A percentile compares a stretch with the other conserved stretches of the same genome.
Conservation (phyloP, 768 basidiomycete genomes). For the Boletus pseudopeckii region DNA sequence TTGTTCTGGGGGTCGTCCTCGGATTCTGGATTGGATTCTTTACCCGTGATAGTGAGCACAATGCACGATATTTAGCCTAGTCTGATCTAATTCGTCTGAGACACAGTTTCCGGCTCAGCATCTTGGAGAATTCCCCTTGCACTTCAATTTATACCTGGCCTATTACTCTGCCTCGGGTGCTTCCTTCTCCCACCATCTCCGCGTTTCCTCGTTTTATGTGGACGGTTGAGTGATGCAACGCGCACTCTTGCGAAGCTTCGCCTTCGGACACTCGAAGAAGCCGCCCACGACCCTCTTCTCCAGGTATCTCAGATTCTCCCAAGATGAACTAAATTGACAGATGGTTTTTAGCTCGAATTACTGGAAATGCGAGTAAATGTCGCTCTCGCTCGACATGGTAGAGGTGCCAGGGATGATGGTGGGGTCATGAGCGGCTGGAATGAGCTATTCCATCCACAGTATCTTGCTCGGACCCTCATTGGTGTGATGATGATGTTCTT, state of each 20-base stretch:
- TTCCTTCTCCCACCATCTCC: constrained; percentile 49
- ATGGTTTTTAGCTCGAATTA: constrained; percentile 53
- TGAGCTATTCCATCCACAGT: constrained; percentile 50
- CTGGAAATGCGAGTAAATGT: constrained; percentile 74
- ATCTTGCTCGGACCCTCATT: constrained; percentile 60
- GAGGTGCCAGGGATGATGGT: constrained; percentile 20
- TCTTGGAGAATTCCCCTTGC: constrained; percentile 81
- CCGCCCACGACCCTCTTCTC: constrained; percentile 46
- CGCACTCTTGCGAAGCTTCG: constrained; percentile 52
- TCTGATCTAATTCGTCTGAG: background rate
- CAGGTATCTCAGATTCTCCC: constrained; percentile 34
- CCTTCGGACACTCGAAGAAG: constrained; percentile 43
- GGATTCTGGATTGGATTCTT: constrained; percentile 82
- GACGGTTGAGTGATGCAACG: constrained; percentile 55
- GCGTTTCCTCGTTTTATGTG: constrained; percentile 45
- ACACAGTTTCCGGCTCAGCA: constrained; percentile 52
- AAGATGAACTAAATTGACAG: background rate
- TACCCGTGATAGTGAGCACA: constrained; percentile 56
- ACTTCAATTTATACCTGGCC: constrained; percentile 66
- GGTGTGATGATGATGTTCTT: constrained; percentile 79
- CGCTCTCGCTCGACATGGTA: constrained; percentile 44
- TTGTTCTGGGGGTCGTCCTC: constrained; percentile 76
- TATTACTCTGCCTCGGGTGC: constrained; percentile 60
- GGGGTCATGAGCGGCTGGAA: constrained; percentile 44
- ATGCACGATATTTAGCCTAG: background rate